Conservation (phyloP, 176 grass and related monocot species). For the Oryza punctata region DNA sequence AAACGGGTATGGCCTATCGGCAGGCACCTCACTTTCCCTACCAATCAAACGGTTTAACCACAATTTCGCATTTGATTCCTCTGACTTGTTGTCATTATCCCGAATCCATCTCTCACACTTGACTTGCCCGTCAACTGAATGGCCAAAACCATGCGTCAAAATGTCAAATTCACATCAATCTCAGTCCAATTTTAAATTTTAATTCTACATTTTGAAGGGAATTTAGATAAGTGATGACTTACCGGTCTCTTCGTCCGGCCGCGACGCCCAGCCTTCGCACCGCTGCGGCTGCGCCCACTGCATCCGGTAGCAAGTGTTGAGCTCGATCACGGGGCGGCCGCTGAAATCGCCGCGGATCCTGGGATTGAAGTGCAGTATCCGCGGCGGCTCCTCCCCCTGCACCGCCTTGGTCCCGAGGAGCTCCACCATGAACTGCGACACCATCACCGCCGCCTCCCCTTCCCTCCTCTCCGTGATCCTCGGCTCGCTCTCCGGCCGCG, state of each 20-base stretch:
- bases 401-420: slow-evolving; percentile 77
- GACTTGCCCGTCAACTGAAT: slow-evolving; percentile 72
- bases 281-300: slow-evolving; percentile 81
- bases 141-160: not conserved
- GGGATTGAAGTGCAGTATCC: slow-evolving; percentile 89
- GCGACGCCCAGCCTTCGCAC: slow-evolving; percentile 62
- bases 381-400: slow-evolving; percentile 83
- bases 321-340: slow-evolving; percentile 70
- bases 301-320: slow-evolving; percentile 95
- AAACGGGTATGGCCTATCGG: slow-evolving; percentile 62
- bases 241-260: slow-evolving; percentile 59
- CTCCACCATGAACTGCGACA: slow-evolving; percentile 88
- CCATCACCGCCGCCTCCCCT: slow-evolving; percentile 37
- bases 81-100: slow-evolving; percentile 35
- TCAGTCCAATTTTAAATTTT: not conserved
- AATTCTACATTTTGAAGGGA: not conserved
- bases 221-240: not conserved
- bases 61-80: slow-evolving; percentile 47
- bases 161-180: not conserved
- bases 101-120: slow-evolving; percentile 83
- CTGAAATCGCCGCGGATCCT: slow-evolving; percentile 75
- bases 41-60: slow-evolving; percentile 68
- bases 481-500: not conserved
- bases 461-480: slow-evolving; percentile 39
- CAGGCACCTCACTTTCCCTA: slow-evolving; percentile 23